Base-by-base conservation (phyloP, 768 basidiomycete species). In the Boletus tylopilopsis region DNA sequence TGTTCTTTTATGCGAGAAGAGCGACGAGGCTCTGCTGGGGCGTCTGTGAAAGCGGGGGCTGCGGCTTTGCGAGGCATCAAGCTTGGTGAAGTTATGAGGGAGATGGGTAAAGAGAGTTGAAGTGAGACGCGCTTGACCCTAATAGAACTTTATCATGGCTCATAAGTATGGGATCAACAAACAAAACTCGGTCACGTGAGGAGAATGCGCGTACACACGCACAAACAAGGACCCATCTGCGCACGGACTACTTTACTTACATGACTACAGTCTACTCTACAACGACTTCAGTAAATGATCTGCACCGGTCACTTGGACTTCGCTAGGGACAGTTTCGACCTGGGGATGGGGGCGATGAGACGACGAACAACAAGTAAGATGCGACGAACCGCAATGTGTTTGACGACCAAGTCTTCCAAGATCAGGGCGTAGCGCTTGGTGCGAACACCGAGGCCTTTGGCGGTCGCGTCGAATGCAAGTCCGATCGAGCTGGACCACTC, bases 1-100 rank as follows among this genome's bases (percentile, higher is more conserved):
- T 79, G 76, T 23, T 83, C 84, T 67, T 87, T 87, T 71, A 89
- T 87, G 60, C 86, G 82, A 27, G 78, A 69, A 8, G 85, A 87
- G 69, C 86, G 86, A 66, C 86, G 85, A 32, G 85, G 85, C 36
- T 75, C 74, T 37, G 71, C 69, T 16, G 30, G 37, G 1, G 52
- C 25, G 22, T 72, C 68, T 43, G 72, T 64, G 21, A 69, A 74
- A 2, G 66, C 51, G 39, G 77, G 57, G 42, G 75, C 68, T 23
- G 79, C 79, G 42, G 84, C 76, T 79, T 87, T 88, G 61, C 85
- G 81, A 55, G 86, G 84, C 86, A 88, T 88, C 46, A 41, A 33
- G 42, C 23, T 11, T 48, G 8, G 33, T 34, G 29, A 12, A 53
- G 42, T 43, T 57, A 35, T 41, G 58, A 40, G 42, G 38, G 50